Percentiles rank a stretch among this genome's conserved stretches.
Conservation (phyloP, 495 filamentous ascomycete species). For the Rostrohypoxylon terebratum region DNA sequence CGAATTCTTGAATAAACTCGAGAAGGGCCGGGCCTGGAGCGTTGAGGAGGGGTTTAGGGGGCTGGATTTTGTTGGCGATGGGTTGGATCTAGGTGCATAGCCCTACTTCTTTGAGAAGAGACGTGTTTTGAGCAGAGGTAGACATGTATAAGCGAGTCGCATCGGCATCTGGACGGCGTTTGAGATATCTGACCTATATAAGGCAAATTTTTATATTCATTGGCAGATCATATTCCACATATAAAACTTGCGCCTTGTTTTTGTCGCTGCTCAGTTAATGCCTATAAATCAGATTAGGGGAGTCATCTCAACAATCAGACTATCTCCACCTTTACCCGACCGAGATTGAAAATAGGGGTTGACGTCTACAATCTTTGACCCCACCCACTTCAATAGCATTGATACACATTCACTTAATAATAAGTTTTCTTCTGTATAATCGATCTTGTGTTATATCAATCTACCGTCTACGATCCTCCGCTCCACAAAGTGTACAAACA, state of each 20-base stretch:
- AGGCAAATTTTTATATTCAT: neutral
- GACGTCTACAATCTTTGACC: no score
- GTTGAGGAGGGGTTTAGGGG: conserved; percentile 91
- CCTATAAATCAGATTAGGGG: no score
- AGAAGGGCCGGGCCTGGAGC: conserved; percentile 73
- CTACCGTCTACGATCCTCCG: conserved; percentile 14
- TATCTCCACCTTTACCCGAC: no score
- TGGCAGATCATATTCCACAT: neutral
- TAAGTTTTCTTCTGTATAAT: no score
- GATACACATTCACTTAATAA: no score
- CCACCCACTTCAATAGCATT: no score
- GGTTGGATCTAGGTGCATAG: conserved; percentile 35
- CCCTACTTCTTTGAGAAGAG: neutral
- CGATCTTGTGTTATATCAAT: conserved; percentile 21
- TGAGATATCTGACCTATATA: conserved; percentile 10
- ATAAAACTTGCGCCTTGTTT: neutral
- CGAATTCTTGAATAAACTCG: conserved; percentile 72
- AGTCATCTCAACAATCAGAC: no score
- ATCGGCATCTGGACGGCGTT: conserved; percentile 11
- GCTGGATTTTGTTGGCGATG: conserved; percentile 60
- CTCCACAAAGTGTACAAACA: neutral
- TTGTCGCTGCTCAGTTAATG: no score
- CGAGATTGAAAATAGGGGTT: no score
- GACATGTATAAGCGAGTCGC: neutral
- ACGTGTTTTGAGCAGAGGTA: neutral